Evolutionary conservation across 768 basidiomycete species (phyloP).

Genomic region (Auricularia heimuer): DNA sequence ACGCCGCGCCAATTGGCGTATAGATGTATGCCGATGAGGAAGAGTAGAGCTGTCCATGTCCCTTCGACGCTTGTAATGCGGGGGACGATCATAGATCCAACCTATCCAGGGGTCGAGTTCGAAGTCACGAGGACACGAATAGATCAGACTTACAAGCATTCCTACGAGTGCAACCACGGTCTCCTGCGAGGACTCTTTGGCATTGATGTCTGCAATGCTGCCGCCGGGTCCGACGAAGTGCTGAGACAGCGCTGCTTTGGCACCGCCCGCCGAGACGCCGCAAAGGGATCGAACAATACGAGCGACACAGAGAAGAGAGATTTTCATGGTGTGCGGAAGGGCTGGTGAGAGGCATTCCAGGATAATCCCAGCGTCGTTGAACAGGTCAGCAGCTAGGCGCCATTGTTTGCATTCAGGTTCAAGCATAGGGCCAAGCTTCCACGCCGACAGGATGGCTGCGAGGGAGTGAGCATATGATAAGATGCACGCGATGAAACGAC

Average conservation of each 20-base stretch:
- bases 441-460: conserved; percentile 53
- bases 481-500: conserved; percentile 13
- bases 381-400: conserved; percentile 54
- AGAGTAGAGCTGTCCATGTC: conserved; percentile 42
- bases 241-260: conserved; percentile 57
- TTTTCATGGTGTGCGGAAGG: conserved; percentile 26
- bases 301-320: conserved; percentile 45
- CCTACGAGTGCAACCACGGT: conserved; percentile 58
- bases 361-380: conserved; percentile 52
- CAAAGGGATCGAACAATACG: conserved; percentile 51
- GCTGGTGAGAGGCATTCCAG: conserved; percentile 53
- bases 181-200: conserved; percentile 65
- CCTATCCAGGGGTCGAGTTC: conserved; percentile 23
- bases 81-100: conserved; percentile 50
- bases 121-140: too few species aligned
- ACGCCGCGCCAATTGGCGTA: conserved; percentile 52
- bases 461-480: not conserved
- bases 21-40: conserved; percentile 46
- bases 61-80: conserved; percentile 36
- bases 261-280: conserved; percentile 54
- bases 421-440: conserved; percentile 52
- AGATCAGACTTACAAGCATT: conserved; percentile 42
- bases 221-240: conserved; percentile 51
- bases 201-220: conserved; percentile 61
- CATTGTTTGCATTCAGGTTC: conserved; percentile 65